A percentile compares a stretch with the other conserved stretches of the same genome.
Evolutionary conservation across 78 protist species (phyloP).

Genomic region (Blattamonas nauphoetae): DNA sequence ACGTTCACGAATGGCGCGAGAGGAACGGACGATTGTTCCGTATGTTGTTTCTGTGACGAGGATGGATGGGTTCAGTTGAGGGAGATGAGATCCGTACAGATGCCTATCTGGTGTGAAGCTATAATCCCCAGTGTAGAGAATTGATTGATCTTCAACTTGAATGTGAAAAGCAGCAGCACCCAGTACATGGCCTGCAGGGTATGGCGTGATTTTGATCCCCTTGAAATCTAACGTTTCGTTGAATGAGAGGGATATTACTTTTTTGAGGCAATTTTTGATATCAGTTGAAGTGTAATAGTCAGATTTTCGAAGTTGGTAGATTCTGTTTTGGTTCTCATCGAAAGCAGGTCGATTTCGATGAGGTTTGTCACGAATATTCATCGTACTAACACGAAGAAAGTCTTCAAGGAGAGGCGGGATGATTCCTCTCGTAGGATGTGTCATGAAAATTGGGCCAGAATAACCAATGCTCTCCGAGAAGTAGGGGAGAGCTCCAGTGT

Average conservation of each 20-base stretch:
- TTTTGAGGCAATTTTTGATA: conserved; percentile 72
- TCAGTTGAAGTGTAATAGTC: conserved; percentile 53
- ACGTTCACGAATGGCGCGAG: conserved; percentile 74
- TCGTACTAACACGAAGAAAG: conserved; percentile 23
- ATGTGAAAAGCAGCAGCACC: conserved; percentile 90
- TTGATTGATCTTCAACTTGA: conserved; percentile 58
- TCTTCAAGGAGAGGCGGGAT: conserved; percentile 1
- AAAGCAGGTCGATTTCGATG: not conserved
- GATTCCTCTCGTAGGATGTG: conserved; percentile 26
- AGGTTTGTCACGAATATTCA: conserved; percentile 36
- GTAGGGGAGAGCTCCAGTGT: conserved; percentile 91
- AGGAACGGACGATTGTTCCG: conserved; percentile 82
- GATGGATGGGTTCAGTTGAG: conserved; percentile 68
- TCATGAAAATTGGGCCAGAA: conserved; percentile 82
- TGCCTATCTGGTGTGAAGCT: conserved; percentile 97
- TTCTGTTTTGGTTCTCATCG: not conserved
- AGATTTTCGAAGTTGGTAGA: conserved; percentile 24
- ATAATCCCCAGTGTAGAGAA: conserved; percentile 95
- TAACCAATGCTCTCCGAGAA: conserved; percentile 71
- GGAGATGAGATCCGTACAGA: conserved; percentile 53
- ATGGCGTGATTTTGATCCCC: conserved; percentile 64
- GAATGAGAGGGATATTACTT: conserved; percentile 54
- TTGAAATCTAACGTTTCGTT: conserved; percentile 64
- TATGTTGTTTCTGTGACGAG: conserved; percentile 91
- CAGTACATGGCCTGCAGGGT: conserved; percentile 92